Percentiles rank a stretch among this genome's conserved stretches.
These are phyloP conservation scores for Ogataea nakhonphanomensis DNA, from an alignment of 805 yeast species.

Conservation along the genomic window DNA sequence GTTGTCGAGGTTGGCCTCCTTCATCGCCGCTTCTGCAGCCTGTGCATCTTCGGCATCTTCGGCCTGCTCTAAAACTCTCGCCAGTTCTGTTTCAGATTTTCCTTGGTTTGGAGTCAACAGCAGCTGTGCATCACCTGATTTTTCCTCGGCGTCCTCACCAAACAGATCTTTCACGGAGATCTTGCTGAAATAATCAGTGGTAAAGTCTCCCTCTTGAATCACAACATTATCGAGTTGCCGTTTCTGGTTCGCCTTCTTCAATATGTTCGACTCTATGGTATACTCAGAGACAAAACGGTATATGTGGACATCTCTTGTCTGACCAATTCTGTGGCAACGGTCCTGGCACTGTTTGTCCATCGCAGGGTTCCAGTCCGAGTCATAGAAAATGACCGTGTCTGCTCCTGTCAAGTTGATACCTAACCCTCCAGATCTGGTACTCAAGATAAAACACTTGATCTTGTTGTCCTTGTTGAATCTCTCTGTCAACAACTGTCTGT, in stretches of 20 bases:
- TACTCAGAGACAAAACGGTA: constrained; percentile 94
- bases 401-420: constrained; percentile 98
- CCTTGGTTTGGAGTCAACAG: constrained; percentile 6
- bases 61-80: constrained; percentile 70
- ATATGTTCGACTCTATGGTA: constrained; percentile 92
- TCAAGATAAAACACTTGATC: constrained; percentile 86
- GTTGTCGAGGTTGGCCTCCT: constrained; percentile 77
- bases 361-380: constrained; percentile 94
- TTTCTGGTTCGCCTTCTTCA: constrained; percentile 92
- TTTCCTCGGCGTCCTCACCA: constrained; percentile 50
- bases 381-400: constrained; percentile 96
- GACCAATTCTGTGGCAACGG: constrained; percentile 98
- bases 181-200: constrained; percentile 92
- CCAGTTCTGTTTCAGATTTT: constrained; percentile 30
- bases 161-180: constrained; percentile 81
- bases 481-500: constrained; percentile 91
- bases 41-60: constrained; percentile 90
- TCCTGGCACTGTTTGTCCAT: constrained; percentile 99
- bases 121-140: constrained; percentile 22
- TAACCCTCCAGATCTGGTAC: constrained; percentile 96
- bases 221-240: constrained; percentile 90
- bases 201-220: constrained; percentile 96
- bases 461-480: constrained; percentile 82
- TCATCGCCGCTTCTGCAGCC: constrained; percentile 88
- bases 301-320: constrained; percentile 95